A percentile compares a stretch with the other conserved stretches of the same genome.
Conservation (phyloP, 139 green algal genomes). For the Volvox africanus region DNA sequence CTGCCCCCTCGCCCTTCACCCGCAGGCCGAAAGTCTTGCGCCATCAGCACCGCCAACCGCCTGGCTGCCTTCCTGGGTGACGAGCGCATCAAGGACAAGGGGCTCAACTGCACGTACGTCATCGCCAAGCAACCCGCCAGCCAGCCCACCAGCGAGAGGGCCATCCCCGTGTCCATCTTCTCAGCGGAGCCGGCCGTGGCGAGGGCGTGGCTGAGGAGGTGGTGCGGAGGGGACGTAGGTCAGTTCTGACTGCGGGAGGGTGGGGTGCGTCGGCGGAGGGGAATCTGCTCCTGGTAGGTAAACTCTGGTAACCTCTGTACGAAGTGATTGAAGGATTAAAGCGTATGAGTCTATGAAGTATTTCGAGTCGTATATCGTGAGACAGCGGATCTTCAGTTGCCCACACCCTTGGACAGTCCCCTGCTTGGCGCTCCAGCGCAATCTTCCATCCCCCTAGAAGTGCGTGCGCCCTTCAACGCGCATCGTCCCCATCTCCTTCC, state of each 20-base stretch:
- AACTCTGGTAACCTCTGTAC: too few species aligned
- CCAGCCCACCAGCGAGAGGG: conserved; percentile 86
- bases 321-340: too few species aligned
- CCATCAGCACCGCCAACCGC: conserved; percentile 91
- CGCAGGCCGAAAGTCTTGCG: conserved; percentile 89
- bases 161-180: conserved; percentile 96
- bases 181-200: conserved; percentile 87
- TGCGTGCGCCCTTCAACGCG: too few species aligned
- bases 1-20: not conserved
- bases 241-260: not conserved
- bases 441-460: too few species aligned
- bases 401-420: too few species aligned
- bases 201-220: conserved; percentile 88
- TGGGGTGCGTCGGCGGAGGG: too few species aligned
- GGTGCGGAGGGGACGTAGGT: conserved; percentile 79
- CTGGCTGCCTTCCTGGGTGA: conserved; percentile 94
- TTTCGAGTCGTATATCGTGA: too few species aligned
- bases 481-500: too few species aligned
- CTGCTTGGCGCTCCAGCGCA: too few species aligned
- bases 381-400: too few species aligned
- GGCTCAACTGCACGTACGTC: conserved; percentile 75
- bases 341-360: too few species aligned
- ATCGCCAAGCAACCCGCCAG: conserved; percentile 47
- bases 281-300: too few species aligned
- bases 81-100: conserved; percentile 96